phyloP scores from a whole-genome alignment of 345 rosid species.

The Brassica juncea region DNA sequence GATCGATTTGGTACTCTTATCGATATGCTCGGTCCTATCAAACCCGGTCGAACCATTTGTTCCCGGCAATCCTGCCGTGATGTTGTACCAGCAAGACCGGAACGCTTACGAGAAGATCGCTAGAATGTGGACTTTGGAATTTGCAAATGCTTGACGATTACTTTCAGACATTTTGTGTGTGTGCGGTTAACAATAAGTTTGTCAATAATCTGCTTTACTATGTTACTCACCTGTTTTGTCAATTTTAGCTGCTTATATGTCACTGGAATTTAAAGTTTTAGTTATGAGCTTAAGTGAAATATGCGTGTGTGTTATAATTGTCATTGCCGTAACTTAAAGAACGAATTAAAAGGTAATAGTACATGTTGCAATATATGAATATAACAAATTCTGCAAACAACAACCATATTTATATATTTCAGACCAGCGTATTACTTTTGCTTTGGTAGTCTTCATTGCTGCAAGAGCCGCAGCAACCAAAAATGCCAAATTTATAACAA shows the following conservation, averaged over 20 bases:
- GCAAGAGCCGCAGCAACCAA: background rate
- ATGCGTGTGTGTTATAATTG: too few species aligned
- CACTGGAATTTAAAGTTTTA: background rate
- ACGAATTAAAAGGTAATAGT: too few species aligned
- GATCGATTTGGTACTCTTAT: background rate
- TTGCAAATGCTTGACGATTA: background rate
- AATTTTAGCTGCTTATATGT: background rate
- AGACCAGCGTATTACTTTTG: background rate
- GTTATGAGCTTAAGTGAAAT: background rate
- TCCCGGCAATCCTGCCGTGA: background rate
- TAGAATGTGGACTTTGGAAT: background rate
- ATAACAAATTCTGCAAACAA: too few species aligned
- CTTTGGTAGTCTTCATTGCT: background rate
- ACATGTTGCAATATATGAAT: background rate
- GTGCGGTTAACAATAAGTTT: background rate
- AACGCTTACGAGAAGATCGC: background rate
- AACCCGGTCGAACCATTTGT: slow-evolving; percentile 29
- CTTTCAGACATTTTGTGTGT: background rate
- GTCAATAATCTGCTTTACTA: background rate
- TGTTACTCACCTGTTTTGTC: background rate
- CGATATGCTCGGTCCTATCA: slow-evolving; percentile 19
- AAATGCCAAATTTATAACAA: background rate
- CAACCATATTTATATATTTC: background rate
- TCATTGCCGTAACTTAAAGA: background rate
- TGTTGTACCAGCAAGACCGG: slow-evolving; percentile 19